Evolutionary conservation across 2,329 filamentous ascomycete genomes (phyloP).

Genomic region (Thelonectria discophora): DNA sequence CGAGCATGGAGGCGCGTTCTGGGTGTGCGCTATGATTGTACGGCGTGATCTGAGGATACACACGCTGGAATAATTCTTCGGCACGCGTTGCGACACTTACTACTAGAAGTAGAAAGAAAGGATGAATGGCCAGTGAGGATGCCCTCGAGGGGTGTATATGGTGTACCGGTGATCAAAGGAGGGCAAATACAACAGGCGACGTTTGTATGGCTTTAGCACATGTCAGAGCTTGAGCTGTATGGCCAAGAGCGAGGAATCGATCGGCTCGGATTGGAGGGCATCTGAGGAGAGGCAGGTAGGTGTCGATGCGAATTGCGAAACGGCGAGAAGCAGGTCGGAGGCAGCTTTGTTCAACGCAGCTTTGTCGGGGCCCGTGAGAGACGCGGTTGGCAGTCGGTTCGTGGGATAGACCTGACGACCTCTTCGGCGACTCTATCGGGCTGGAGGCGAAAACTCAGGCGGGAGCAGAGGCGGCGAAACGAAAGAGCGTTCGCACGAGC

Average conservation of each 20-base stretch:
- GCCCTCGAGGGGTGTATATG: neutral
- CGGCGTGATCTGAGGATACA: conserved; percentile 15
- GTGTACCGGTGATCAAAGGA: conserved; percentile 12
- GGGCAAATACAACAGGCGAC: conserved; percentile 6
- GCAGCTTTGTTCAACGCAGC: conserved; percentile 13
- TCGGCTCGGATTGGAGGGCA: neutral
- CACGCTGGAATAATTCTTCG: conserved; percentile 15
- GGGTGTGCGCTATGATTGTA: conserved; percentile 21
- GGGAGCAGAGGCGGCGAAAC: conserved; percentile 13
- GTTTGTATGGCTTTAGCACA: conserved; percentile 15
- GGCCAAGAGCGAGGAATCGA: conserved; percentile 1
- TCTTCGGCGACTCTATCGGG: conserved; percentile 16
- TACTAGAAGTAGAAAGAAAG: neutral
- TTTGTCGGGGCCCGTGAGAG: neutral
- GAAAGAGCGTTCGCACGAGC: conserved; percentile 3
- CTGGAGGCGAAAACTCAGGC: conserved; percentile 3
- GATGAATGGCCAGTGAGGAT: neutral
- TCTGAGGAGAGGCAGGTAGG: neutral
- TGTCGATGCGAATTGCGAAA: neutral
- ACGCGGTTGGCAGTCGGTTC: conserved; percentile 20
- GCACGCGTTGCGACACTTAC: conserved; percentile 1
- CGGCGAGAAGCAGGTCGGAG: conserved; percentile 4
- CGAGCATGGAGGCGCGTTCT: conserved; percentile 63
- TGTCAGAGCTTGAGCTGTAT: conserved; percentile 10
- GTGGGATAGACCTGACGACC: conserved; percentile 20